Evolutionary conservation across 2,329 filamentous ascomycete species (phyloP).

Genomic region (Ceratocystis variospora): DNA sequence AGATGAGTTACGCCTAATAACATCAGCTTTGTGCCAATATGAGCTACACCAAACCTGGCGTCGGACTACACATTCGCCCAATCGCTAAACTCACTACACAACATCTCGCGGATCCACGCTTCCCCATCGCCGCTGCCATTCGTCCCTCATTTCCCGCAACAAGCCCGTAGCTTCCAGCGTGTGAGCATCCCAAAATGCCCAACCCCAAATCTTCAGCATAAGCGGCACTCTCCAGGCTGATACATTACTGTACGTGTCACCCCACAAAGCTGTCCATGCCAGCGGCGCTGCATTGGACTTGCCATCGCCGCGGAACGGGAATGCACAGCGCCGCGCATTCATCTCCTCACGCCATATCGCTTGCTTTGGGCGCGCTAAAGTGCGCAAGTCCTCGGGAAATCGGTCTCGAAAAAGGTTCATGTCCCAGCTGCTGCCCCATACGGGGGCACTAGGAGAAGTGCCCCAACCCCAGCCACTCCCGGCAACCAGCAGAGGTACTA

Average conservation of each 20-base stretch:
- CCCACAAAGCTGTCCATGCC: constrained; percentile 16
- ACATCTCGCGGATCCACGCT: constrained; percentile 13
- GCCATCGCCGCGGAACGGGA: constrained; percentile 15
- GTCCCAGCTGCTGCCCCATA: not conserved
- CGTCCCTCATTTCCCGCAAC: constrained; percentile 4
- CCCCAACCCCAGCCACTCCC: not conserved
- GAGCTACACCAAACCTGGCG: not conserved
- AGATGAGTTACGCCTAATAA: no score
- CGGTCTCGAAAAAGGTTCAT: not conserved
- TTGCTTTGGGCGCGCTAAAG: not conserved
- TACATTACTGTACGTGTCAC: constrained; percentile 16
- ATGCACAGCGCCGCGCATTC: not conserved
- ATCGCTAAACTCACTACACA: not conserved
- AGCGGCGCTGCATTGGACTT: constrained; percentile 6
- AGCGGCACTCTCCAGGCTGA: constrained; percentile 14
- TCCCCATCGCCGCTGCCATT: constrained; percentile 16
- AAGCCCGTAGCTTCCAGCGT: constrained; percentile 7
- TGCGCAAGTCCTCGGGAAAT: constrained; percentile 2
- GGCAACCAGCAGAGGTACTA: constrained; percentile 3
- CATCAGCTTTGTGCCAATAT: not conserved
- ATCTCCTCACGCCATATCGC: constrained; percentile 1
- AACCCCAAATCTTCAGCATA: constrained; percentile 17
- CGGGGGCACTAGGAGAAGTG: not conserved
- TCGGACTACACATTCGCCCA: not conserved
- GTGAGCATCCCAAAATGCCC: constrained; percentile 16